Base-by-base conservation (phyloP, 306 rosid species). In the Trifolium fragiferum region DNA sequence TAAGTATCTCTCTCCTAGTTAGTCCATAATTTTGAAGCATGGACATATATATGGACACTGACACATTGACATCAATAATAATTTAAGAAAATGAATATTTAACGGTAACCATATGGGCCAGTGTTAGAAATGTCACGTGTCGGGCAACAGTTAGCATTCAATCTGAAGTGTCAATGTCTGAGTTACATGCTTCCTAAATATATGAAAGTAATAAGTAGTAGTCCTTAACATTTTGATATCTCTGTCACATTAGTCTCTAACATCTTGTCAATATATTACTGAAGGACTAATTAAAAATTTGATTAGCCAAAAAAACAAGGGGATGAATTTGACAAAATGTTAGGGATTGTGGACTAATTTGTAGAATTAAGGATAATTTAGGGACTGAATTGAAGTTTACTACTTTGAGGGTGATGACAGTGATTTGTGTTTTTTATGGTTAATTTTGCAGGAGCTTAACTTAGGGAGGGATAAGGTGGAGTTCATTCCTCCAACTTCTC, bases 401-500 rank as follows among this genome's bases (percentile, higher is more conserved):
- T 11, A 21, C 16, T 5, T 57, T 66, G 35, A 41, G 35, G 20
- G 30, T 46, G 14, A 13, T 43, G 65, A 67, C 25, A 57, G 62
- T 57, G 37, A 57, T 57, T 21, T 38, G 13, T 32, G 40, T 68
- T 8, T 82, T 11, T 60, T 60, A 13, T 76, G 43, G 44, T 76
- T 53, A n/a, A 61, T 72, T 73, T 68, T 81, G 76, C 89, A 90
- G 96, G 97, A 93, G 80, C 81, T 91, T 84, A 89, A 91, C 81
- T 78, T 82, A 60, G 92, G 92, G 82, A 91, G 85, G 80, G 92
- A 93, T 10, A 89, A 55, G 82, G 98, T 89, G 82, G 82, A 82
- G 81, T 82, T 70, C 49, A 62, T 75, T 78, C 46, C 11, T 27
- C 63, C 75, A n/a, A 35, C 14, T 53, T 7, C 15, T n/a, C 8